Conservation (phyloP, 495 filamentous ascomycete genomes). For the Daldinia loculata region DNA sequence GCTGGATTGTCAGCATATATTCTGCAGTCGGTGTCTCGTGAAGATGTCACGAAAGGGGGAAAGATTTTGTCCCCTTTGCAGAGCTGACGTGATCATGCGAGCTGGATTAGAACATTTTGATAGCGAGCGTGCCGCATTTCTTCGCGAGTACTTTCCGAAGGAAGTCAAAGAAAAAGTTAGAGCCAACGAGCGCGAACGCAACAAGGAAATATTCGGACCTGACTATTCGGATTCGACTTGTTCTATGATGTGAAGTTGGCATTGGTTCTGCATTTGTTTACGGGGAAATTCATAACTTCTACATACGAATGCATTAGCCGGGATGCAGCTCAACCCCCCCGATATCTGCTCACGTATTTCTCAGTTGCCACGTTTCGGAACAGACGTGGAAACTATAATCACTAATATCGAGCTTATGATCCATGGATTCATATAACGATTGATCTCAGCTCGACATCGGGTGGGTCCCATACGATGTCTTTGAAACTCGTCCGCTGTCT, state of each 20-base stretch:
- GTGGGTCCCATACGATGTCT: slow-evolving; percentile 46
- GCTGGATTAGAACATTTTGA: slow-evolving; percentile 72
- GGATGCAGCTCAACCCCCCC: neutral
- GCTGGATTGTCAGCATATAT: slow-evolving; percentile 70
- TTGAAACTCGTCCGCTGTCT: slow-evolving; percentile 34
- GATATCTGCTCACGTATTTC: neutral
- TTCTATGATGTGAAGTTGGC: slow-evolving; percentile 52
- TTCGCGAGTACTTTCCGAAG: slow-evolving; percentile 73
- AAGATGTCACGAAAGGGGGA: slow-evolving; percentile 70
- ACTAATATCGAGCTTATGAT: neutral
- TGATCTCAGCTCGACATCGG: slow-evolving; percentile 32
- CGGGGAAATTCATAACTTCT: neutral
- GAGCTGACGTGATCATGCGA: slow-evolving; percentile 65
- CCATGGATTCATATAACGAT: slow-evolving; percentile 27
- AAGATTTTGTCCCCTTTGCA: slow-evolving; percentile 71
- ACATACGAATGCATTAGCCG: neutral
- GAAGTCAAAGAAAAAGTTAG: slow-evolving; percentile 72
- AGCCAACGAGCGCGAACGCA: slow-evolving; percentile 63
- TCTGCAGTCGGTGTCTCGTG: slow-evolving; percentile 78
- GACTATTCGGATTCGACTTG: slow-evolving; percentile 53
- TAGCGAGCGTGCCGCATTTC: slow-evolving; percentile 62
- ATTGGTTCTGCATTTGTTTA: neutral
- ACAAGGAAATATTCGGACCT: slow-evolving; percentile 63
- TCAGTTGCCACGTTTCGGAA: neutral
- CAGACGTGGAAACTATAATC: neutral